A percentile compares a stretch with the other conserved stretches of the same genome.
These are phyloP conservation scores for Fraxinus americana DNA, from an alignment of 257 asterid genomes.

Conservation along the genomic window DNA sequence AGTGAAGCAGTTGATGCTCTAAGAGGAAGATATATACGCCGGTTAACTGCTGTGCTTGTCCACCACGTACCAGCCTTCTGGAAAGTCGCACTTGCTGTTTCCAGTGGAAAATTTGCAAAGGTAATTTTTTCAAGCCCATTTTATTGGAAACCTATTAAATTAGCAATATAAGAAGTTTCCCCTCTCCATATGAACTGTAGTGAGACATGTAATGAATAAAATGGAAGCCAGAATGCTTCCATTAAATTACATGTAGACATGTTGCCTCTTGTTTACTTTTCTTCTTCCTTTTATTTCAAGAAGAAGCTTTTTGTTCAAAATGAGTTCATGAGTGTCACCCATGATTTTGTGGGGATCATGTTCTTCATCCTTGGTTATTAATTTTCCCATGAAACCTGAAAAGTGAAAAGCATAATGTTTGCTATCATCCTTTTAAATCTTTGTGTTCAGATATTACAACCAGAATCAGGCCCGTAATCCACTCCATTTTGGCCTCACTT, in stretches of 20 bases:
- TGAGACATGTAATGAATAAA: background rate
- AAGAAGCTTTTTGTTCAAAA: background rate
- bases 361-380: background rate
- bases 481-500: too few species aligned
- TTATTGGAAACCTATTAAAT: constrained; percentile 18
- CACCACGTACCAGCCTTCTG: constrained; percentile 91
- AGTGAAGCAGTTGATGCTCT: constrained; percentile 80
- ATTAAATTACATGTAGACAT: constrained; percentile 7
- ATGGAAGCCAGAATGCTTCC: constrained; percentile 13
- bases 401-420: background rate
- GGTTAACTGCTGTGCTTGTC: constrained; percentile 87
- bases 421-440: background rate
- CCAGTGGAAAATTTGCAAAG: constrained; percentile 95
- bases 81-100: constrained; percentile 94
- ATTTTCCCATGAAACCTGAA: background rate
- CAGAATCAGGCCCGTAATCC: too few species aligned
- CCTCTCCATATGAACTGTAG: constrained; percentile 6
- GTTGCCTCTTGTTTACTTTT: background rate
- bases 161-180: constrained; percentile 15
- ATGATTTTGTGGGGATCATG: background rate
- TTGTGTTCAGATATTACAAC: background rate
- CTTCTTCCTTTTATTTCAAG: constrained; percentile 2
- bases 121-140: constrained; percentile 35
- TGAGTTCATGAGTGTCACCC: background rate
- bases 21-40: constrained; percentile 80